Conservation (phyloP, 2,329 filamentous ascomycete species). For the Cladosporium sp. region DNA sequence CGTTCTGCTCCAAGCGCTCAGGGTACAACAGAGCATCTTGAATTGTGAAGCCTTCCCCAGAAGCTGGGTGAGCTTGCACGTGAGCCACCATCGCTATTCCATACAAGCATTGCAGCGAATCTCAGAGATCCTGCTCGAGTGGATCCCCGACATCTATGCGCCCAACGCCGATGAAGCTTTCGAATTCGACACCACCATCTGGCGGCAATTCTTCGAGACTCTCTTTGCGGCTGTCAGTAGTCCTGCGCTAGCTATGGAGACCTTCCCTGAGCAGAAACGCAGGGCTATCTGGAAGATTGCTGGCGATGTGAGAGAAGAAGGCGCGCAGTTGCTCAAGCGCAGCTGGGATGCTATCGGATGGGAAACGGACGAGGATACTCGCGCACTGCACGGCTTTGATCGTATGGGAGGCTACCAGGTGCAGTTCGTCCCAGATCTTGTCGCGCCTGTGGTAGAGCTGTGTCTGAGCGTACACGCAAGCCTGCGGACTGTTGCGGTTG, state of each 20-base stretch:
- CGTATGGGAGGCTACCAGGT: conserved; percentile 97
- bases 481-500: conserved; percentile 81
- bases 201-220: conserved; percentile 89
- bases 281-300: conserved; percentile 98
- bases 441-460: conserved; percentile 86
- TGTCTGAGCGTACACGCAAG: conserved; percentile 95
- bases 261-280: conserved; percentile 94
- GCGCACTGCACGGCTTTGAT: conserved; percentile 68
- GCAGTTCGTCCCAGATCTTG: conserved; percentile 90
- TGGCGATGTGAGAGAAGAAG: conserved; percentile 88
- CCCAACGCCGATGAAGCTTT: conserved; percentile 55
- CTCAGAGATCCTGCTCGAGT: conserved; percentile 72
- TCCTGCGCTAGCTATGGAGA: conserved; percentile 83
- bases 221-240: conserved; percentile 86
- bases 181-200: conserved; percentile 85
- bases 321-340: conserved; percentile 75
- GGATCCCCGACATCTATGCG: conserved; percentile 82
- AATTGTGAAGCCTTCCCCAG: conserved; percentile 84
- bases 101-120: conserved; percentile 83
- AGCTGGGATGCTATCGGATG: conserved; percentile 97
- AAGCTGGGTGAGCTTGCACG: conserved; percentile 87
- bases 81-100: conserved; percentile 58
- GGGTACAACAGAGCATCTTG: conserved; percentile 84
- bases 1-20: conserved; percentile 73
- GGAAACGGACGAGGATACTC: conserved; percentile 82